Base-by-base conservation (phyloP, 768 basidiomycete species). In the Pleurotus ostreatus region DNA sequence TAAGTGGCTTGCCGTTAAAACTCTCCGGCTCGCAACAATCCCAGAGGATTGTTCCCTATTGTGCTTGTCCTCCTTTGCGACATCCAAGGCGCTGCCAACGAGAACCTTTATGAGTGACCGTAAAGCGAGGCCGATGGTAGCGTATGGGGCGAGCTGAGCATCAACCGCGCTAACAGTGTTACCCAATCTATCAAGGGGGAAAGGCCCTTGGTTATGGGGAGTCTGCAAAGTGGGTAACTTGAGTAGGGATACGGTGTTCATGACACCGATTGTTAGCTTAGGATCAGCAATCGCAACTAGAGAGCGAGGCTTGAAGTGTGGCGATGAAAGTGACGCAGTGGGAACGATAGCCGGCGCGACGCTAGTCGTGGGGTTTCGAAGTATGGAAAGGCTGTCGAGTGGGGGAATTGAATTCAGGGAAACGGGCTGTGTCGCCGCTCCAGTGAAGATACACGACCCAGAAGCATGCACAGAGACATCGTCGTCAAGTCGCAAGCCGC, bases 131-230 rank as follows among this genome's bases (percentile, higher is more conserved):
- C 77, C 66, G 15, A 82, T 63, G 44, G 74, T 61, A 5, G 77
- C 76, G 61, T 70, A 62, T 11, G 79, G 76, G 15, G 74, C 74
- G 9, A 81, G 61, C 15, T 62, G 60, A 4, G 57, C 58, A 30
- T 76, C 70, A n/a, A 78, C 65, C 16, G 68, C 61, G 2, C 39
- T 55, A 26, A 60, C 55, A 34, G 65, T 55, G 37, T 60, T 45
- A 23, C 72, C 75, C 39, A 74, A 46, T 16, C 58, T 52, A 59
- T 70, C 61, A 41, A 55, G 40, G 16, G 44, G 60, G 37, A 49
- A 46, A 22, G 55, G 40, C 48, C 56, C 53, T 16, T 62, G 30
- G 7, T 58, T 25, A 3, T 58, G 16, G 45, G 55, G 45, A 15
- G 20, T 34, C 23, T 39, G 16, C 53, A 74, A 69, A 5, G 64